Evolutionary conservation across 495 filamentous ascomycete genomes (phyloP), one percentile per base, ranked within the genome.

Genomic region (Cenococcum geophilum): DNA sequence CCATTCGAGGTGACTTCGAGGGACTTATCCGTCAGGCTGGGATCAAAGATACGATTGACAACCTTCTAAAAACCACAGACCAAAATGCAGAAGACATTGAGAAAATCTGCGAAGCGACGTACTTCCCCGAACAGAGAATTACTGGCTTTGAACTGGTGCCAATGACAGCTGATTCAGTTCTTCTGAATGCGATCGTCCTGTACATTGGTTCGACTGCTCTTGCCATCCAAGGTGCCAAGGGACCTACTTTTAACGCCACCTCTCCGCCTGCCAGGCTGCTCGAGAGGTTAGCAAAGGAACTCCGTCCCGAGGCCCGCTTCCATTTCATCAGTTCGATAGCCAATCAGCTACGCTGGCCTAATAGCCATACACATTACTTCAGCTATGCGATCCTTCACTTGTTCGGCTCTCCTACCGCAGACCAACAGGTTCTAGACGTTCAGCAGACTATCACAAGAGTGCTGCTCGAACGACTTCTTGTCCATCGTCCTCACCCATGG

Each of bases 401-500:
- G 58, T 97, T 97, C 72, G 88, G 88, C 14, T 62, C 61, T 80
- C 83, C 60, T 86, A 92, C 66, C 76, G 85, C 82, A 49, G 90
- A 95, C 70, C 82, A 86, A 35, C 86, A 91, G 68, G 86, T 89
- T 69, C 81, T 80, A 1, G 89, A 93, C 57, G 85, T 96, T 54
- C 86, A 91, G 32, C 86, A 97, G 74, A 89, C 95, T 72, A 89
- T 97, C 63, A 88, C 89, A 47, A 83, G 91, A 23, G 84, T 97
- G 47, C 75, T 97, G 47, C 73, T 97, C 5, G 93, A 99, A 77
- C 81, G 93, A 42, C 75, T 96, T 52, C 83, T 92, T 54, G 89
- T 91, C 18, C 89, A 89, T 72, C 89, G 92, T 71, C 93, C 93
- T 34, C 95, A 97, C 72, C 92, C 93, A 14, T 99, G 93, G 93